Base-by-base conservation (phyloP, 2,329 filamentous ascomycete species). In the Cladosporium velox region DNA sequence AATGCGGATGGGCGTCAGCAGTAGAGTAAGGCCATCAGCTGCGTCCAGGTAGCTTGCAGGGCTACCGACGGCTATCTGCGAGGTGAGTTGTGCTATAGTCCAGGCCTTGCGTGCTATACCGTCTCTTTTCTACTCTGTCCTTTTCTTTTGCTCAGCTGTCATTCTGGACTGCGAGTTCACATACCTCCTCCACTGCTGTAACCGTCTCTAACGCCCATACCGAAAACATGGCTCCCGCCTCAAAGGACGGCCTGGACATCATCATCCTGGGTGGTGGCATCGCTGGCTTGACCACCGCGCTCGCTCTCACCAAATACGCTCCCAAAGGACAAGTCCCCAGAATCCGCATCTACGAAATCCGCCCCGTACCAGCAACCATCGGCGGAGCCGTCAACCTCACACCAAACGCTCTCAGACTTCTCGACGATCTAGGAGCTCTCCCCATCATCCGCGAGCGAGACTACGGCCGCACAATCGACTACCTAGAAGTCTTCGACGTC, bases 251-350 rank as follows among this genome's bases (percentile, higher is more conserved):
- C 63, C 68, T 77, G 26, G 69, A 80, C 65, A 77, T 83, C 67
- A 79, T 84, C 69, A 80, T 86, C 64, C 76, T 86, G 55, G 84
- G 84, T 47, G 83, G 81, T 8, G 84, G 84, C 28, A 82, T 85
- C 30, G 79, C 83, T 21, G 84, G 84, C 44, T 78, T 85, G 32
- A 76, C 81, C 18, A 81, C 82, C 52, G 83, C 85, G 21, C 76
- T 85, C 52, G 77, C 83, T 14, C 77, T 84, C 61, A 79, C 78
- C 44, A 80, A 82, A 67, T 80, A 79, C 71, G 75, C 76, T 49
- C 78, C 80, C 30, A 54, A 73, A 30, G 74, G 72, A 32, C 70
- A 72, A 35, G 72, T 79, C 26, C 75, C 76, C 24, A 75, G 76
- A 26, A 79, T 84, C 70, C 80, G 79, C 49, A 77, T 86, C 66